A percentile compares a stretch with the other conserved stretches of the same genome.
Evolutionary conservation across 2,329 filamentous ascomycete species (phyloP).

Genomic region (Nectriaceae sp.): DNA sequence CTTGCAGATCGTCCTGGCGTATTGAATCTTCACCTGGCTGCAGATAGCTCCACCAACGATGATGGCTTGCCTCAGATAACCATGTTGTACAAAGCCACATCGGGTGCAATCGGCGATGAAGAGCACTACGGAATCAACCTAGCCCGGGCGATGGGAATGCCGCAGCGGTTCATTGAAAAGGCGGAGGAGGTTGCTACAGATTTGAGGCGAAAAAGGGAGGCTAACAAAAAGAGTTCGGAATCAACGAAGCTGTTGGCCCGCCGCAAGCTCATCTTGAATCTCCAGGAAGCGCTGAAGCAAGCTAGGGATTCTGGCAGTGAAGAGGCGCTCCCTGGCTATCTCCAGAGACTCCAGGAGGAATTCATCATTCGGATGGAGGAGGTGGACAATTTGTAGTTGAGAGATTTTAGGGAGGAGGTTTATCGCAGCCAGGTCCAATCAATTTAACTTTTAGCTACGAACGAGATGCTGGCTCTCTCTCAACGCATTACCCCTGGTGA

Average conservation of each 20-base stretch:
- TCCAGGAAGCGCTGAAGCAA: constrained; percentile 73
- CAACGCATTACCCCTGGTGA: no score
- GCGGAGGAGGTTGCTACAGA: constrained; percentile 68
- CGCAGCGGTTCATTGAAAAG: constrained; percentile 63
- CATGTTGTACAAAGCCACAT: constrained; percentile 84
- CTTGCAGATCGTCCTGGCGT: constrained; percentile 76
- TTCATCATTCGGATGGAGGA: constrained; percentile 72
- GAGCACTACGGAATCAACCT: constrained; percentile 81
- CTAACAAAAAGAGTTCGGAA: constrained; percentile 59
- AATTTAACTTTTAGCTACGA: constrained; percentile 4
- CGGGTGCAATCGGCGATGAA: constrained; percentile 68
- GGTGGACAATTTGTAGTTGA: constrained; percentile 48
- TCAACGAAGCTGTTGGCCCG: constrained; percentile 61
- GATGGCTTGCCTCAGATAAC: constrained; percentile 64
- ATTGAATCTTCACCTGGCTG: constrained; percentile 77
- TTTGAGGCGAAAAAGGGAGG: constrained; percentile 59
- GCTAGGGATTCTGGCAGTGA: constrained; percentile 65
- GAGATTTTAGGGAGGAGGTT: neutral
- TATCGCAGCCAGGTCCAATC: no score
- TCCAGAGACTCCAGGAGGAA: constrained; percentile 60
- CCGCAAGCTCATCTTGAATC: constrained; percentile 70
- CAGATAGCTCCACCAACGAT: constrained; percentile 58
- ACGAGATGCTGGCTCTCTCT: no score
- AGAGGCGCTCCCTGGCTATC: constrained; percentile 50
- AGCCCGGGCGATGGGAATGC: constrained; percentile 74